phyloP scores from a whole-genome alignment of 805 yeast species.

The Metschnikowia koreensis region DNA sequence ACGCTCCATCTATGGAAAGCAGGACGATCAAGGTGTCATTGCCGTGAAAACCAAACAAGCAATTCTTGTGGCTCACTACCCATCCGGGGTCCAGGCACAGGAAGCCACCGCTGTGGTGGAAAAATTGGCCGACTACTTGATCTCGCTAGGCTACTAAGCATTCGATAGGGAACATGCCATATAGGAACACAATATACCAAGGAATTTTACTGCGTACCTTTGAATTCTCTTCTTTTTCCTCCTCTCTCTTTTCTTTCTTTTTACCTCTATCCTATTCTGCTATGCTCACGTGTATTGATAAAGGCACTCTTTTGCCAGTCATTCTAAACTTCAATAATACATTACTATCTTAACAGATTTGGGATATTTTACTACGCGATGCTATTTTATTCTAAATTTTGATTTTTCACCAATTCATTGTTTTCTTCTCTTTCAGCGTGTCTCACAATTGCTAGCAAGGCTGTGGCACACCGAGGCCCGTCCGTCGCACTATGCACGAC shows the following conservation, averaged over 20 bases:
- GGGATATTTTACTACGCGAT: too few relatives aligned
- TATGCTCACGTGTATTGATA: too few relatives aligned
- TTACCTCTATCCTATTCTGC: neutral
- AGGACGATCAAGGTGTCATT: conserved; percentile 82
- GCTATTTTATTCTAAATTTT: too few relatives aligned
- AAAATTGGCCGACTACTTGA: conserved; percentile 91
- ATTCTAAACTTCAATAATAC: too few relatives aligned
- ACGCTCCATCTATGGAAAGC: conserved; percentile 90
- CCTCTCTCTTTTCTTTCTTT: neutral
- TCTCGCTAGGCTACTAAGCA: conserved; percentile 72
- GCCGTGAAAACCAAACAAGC: conserved; percentile 95
- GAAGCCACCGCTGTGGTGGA: conserved; percentile 95
- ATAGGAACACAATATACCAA: conserved; percentile 8
- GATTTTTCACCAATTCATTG: too few relatives aligned
- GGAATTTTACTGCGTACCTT: neutral
- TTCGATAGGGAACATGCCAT: neutral
- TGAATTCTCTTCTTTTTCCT: neutral
- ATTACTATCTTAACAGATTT: too few relatives aligned
- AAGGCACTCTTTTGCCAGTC: too few relatives aligned
- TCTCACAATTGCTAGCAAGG: too few relatives aligned
- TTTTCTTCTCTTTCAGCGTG: too few relatives aligned
- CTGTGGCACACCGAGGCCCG: too few relatives aligned
- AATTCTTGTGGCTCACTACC: conserved; percentile 89
- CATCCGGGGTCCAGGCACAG: conserved; percentile 86
- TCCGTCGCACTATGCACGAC: too few relatives aligned